Evolutionary conservation across 768 basidiomycete genomes (phyloP), one percentile per base, ranked within the genome.

Genomic region (Lentinula guzmanii): DNA sequence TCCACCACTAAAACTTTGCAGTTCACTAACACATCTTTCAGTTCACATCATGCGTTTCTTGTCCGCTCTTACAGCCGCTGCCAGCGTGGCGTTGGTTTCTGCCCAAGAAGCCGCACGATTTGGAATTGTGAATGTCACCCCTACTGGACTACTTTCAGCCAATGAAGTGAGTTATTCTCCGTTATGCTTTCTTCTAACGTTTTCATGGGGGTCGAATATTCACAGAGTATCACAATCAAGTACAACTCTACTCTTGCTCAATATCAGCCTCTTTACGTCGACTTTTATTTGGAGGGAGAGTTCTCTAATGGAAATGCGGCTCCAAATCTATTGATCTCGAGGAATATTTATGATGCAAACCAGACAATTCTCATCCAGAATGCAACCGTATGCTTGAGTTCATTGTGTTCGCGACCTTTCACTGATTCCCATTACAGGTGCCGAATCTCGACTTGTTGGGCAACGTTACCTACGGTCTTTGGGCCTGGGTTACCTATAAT

Each of bases 201-300:
- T 11, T 33, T 33, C 15, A 5, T 21, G 24, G 34, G 24, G 10
- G 35, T 1, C 11, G 28, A 31, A 51, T 51, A 11, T 24, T 51
- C 8, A 4, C n/a, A 59, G 58, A 39, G 15, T n/a, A 59, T 59
- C 18, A 50, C 58, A 28, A 45, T 59, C 18, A 35, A 1, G 15
- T 59, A 59, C 45, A 59, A 59, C 46, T 48, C 58, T 16, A 48
- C 45, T 9, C 45, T 51, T 50, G 58, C 58, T 11, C 16, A 24
- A n/a, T 10, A 59, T 41, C 58, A 59, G 11, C 58, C 58, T 41
- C 31, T 48, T 21, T 59, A 48, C 58, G 46, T 59, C 46, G 58
- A 59, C 45, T 59, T 59, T 33, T 48, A 48, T 33, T 3, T 59
- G 45, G 33, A 59, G 15, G 58, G 58, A 35, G 37, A 18, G 34